A percentile compares a stretch with the other conserved stretches of the same genome.
Conservation (phyloP, 768 basidiomycete genomes). For the Kwoniella bestiolae region DNA sequence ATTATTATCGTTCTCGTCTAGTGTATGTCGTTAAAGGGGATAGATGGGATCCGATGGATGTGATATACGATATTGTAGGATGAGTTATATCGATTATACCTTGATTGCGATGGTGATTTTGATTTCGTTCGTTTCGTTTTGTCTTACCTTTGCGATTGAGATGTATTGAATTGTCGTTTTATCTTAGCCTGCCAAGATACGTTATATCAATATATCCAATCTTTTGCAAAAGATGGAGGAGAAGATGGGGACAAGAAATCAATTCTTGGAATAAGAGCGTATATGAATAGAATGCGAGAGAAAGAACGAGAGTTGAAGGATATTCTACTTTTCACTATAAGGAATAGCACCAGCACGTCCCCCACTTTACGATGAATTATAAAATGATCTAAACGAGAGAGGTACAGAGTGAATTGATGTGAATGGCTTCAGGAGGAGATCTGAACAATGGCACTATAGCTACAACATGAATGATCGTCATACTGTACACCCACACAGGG, state of each 20-base stretch:
- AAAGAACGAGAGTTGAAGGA: background rate
- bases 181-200: constrained; percentile 16
- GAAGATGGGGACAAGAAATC: background rate
- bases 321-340: background rate
- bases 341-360: constrained; percentile 1
- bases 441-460: background rate
- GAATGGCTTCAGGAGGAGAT: background rate
- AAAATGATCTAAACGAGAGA: background rate
- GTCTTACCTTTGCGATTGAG: background rate
- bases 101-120: background rate
- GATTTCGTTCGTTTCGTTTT: background rate
- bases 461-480: background rate
- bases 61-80: background rate
- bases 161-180: background rate
- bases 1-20: background rate
- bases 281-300: background rate
- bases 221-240: background rate
- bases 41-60: background rate
- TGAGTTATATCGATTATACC: background rate
- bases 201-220: background rate
- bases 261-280: background rate
- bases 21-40: background rate
- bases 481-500: background rate
- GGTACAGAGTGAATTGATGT: background rate
- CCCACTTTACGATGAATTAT: background rate